phyloP scores from a whole-genome alignment of 805 yeast species.

The Candida michaelii region DNA sequence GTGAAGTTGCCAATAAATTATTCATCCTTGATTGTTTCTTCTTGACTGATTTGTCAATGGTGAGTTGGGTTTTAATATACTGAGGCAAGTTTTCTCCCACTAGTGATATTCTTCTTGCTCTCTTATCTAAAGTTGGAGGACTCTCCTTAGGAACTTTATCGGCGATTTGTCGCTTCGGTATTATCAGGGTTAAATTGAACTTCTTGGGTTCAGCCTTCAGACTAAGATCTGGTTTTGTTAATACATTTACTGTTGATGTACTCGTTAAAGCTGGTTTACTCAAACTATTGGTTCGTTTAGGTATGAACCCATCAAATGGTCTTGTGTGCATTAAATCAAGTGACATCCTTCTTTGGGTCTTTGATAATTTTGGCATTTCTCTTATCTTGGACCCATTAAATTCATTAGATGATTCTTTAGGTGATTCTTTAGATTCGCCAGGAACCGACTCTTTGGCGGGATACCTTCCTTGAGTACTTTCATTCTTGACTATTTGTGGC shows the following conservation, averaged over 20 bases:
- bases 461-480: too few relatives aligned
- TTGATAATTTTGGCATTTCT: conserved; percentile 21
- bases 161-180: conserved; percentile 8
- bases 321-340: conserved; percentile 27
- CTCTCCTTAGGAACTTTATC: not conserved
- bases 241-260: conserved; percentile 33
- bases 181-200: conserved; percentile 12
- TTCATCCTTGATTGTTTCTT: conserved; percentile 26
- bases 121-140: conserved; percentile 7
- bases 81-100: conserved; percentile 38
- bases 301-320: conserved; percentile 9
- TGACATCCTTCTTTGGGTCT: conserved; percentile 26
- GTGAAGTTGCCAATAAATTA: conserved; percentile 36
- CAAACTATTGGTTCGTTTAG: conserved; percentile 17
- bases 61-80: conserved; percentile 27
- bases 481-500: too few relatives aligned
- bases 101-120: conserved; percentile 28
- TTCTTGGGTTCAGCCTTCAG: conserved; percentile 7
- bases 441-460: too few relatives aligned
- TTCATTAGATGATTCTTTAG: not conserved
- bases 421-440: too few relatives aligned
- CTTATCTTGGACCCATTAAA: too few relatives aligned
- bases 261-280: conserved; percentile 31
- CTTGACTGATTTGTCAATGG: conserved; percentile 4
- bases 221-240: conserved; percentile 18